These are phyloP conservation scores for Prunus mira DNA, from an alignment of 306 rosid species.

Conservation along the genomic window DNA sequence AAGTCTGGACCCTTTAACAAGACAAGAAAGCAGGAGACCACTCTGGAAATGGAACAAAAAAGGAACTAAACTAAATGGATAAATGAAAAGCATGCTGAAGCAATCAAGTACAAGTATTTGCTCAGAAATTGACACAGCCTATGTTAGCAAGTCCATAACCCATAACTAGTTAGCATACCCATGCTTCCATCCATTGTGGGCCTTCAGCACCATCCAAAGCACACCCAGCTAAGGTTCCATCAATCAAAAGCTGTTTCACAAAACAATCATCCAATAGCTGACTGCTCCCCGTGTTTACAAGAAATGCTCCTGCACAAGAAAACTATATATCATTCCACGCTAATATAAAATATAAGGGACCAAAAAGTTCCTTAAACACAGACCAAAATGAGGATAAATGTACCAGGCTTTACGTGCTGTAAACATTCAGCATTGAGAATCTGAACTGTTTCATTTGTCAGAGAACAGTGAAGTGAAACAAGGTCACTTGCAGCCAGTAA, in stretches of 20 bases:
- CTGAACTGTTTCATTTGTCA: constrained; percentile 89
- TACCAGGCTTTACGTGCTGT: constrained; percentile 96
- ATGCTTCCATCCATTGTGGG: constrained; percentile 99
- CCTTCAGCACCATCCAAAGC: constrained; percentile 99
- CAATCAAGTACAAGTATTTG: constrained; percentile 9
- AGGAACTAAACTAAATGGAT: not conserved
- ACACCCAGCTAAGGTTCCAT: constrained; percentile 95
- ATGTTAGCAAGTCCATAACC: constrained; percentile 15
- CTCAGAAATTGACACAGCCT: constrained; percentile 1
- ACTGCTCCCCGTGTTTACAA: constrained; percentile 93
- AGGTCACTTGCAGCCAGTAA: constrained; percentile 97
- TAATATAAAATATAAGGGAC: constrained; percentile 1
- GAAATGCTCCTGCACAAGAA: constrained; percentile 73
- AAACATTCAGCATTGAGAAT: constrained; percentile 84
- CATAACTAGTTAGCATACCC: constrained; percentile 57
- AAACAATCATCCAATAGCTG: constrained; percentile 97
- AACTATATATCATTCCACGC: constrained; percentile 10
- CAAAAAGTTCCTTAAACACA: constrained; percentile 8
- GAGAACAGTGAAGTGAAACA: constrained; percentile 86
- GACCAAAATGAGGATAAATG: constrained; percentile 7
- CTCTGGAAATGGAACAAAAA: not conserved
- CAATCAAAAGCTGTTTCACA: constrained; percentile 95
- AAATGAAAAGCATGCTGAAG: constrained; percentile 16
- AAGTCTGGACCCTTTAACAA: not conserved
- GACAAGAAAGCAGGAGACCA: not conserved